Evolutionary conservation across 1,284 basidiomycete species (phyloP).

Genomic region (Butyriboletus appendiculatus): DNA sequence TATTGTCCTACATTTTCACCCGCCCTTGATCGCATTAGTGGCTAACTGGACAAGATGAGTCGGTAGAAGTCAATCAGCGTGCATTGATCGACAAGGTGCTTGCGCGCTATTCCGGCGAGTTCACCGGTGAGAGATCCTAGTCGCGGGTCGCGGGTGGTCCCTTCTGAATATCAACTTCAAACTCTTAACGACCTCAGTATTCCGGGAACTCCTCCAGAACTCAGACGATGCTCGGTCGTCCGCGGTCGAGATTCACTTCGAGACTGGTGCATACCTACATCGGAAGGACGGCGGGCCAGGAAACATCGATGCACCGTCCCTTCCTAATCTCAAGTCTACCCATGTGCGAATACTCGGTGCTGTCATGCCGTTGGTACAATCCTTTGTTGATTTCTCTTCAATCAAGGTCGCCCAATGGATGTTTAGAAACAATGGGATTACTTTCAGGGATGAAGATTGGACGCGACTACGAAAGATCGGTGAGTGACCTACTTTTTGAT

Average conservation of each 20-base stretch:
- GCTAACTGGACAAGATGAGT: conserved; percentile 75
- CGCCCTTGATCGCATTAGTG: conserved; percentile 45
- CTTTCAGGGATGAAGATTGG: conserved; percentile 88
- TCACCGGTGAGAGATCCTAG: conserved; percentile 56
- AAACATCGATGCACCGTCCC: conserved; percentile 10
- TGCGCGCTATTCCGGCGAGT: conserved; percentile 94
- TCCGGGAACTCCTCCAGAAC: conserved; percentile 91
- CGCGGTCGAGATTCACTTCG: conserved; percentile 81
- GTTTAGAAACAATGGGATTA: conserved; percentile 87
- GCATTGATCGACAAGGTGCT: conserved; percentile 94
- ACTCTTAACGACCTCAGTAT: conserved; percentile 49
- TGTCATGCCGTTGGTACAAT: conserved; percentile 7
- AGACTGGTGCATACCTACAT: conserved; percentile 60
- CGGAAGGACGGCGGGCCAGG: conserved; percentile 28
- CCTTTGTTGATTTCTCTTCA: conserved; percentile 15
- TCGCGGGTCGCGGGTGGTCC: background rate
- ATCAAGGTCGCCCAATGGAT: conserved; percentile 68
- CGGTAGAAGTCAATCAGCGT: conserved; percentile 94
- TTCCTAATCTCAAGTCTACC: conserved; percentile 69
- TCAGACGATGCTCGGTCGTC: conserved; percentile 92
- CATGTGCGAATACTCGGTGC: conserved; percentile 30
- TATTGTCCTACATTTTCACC: background rate
- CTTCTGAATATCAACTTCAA: background rate
- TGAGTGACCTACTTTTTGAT: conserved; percentile 32
- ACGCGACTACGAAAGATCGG: conserved; percentile 86